Base-by-base conservation (phyloP, 352 stramenopile genomes). In the Globisporangium sylvaticum region DNA sequence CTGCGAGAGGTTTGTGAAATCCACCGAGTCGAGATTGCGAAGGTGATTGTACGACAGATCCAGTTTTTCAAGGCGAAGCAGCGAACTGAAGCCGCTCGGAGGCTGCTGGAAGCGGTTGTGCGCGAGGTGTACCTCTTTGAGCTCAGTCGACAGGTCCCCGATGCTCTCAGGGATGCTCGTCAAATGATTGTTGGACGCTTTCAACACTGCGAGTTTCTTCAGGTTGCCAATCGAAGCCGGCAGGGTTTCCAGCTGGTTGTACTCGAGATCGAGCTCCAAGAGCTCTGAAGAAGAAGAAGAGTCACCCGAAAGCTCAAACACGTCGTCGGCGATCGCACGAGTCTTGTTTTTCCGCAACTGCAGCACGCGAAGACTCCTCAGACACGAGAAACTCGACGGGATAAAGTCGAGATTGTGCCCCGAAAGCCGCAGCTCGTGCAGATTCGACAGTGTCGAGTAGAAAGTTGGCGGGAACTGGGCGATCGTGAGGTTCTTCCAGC, bases 31-130 rank as follows among this genome's bases (percentile, higher is more conserved):
- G 9, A 93, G 72, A 3, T 72, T 77, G 46, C 68, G 65, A 25
- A 93, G 74, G 5, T 71, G 77, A 55, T 93, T 93, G 69, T 88
- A 87, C 20, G 83, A 89, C 54, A 93, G 18, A n/a, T 93, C 80
- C 1, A 93, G 67, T 29, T 70, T 64, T 27, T 87, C 64, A 4
- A 93, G 65, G 0, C 63, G 3, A 0, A 53, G 29, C 0, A 91
- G 63, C 1, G 50, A 64, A 12, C 74, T 69, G 6, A 93, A 29
- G 0, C 56, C 55, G 14, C 34, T 32, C 3, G 83, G 76, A 3
- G 74, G 69, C 25, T 65, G 66, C 4, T 44, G 31, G 0, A 93
- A 67, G 4, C 79, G 75, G 48, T 93, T 93, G 69, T 93, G 85
- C 0, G 81, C 65, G 7, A 88, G 39, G 6, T 81, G 52, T 14